These are phyloP conservation scores for Hebeloma cylindrosporum DNA, from an alignment of 768 basidiomycete species.

Conservation along the genomic window DNA sequence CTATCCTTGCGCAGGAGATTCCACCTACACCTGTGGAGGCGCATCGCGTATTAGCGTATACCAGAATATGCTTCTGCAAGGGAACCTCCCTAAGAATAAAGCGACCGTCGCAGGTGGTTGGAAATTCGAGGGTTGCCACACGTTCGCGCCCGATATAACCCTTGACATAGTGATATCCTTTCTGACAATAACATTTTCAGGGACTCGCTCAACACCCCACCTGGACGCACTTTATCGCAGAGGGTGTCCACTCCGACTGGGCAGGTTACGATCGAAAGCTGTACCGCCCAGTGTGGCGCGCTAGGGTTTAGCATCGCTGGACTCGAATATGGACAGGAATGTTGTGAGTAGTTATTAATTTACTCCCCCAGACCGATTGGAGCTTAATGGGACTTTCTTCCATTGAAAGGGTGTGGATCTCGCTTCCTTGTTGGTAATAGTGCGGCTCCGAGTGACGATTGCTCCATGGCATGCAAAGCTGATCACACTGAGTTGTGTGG, in stretches of 20 bases:
- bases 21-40: conserved; percentile 46
- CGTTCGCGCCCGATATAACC: too few relatives aligned
- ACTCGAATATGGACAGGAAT: conserved; percentile 15
- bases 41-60: conserved; percentile 19
- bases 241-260: too few relatives aligned
- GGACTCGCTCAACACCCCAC: too few relatives aligned
- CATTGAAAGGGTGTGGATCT: conserved; percentile 13
- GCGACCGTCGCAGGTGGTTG: conserved; percentile 12
- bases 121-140: conserved; percentile 17
- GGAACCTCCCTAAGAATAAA: conserved; percentile 13
- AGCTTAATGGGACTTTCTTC: background rate
- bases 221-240: too few relatives aligned
- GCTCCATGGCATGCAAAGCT: conserved; percentile 12
- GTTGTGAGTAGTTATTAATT: conserved; percentile 9
- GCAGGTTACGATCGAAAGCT: too few relatives aligned
- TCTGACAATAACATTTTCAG: too few relatives aligned
- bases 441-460: conserved; percentile 8
- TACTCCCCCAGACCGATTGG: background rate
- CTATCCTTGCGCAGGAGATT: conserved; percentile 45
- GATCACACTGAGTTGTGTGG: conserved; percentile 17
- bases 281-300: background rate
- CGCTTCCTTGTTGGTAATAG: conserved; percentile 10
- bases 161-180: too few relatives aligned
- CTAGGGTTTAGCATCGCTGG: conserved; percentile 6
- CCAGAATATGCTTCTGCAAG: conserved; percentile 10